These are phyloP conservation scores for Lindgomyces ingoldianus DNA, from an alignment of 495 filamentous ascomycete species.

Conservation along the genomic window DNA sequence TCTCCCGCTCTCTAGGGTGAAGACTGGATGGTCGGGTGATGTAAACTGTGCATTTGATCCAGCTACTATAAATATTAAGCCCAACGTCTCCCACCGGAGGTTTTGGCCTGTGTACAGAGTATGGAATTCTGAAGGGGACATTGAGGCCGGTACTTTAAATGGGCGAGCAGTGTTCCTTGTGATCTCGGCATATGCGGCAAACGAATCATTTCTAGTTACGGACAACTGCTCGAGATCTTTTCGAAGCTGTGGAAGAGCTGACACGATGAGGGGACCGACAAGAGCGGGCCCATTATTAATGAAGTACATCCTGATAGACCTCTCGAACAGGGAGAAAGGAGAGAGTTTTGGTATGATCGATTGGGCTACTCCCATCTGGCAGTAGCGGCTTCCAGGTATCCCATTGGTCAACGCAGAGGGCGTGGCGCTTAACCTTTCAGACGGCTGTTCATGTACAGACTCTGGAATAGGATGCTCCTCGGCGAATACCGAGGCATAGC, in stretches of 20 bases:
- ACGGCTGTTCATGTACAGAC: constrained; percentile 21
- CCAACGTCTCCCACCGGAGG: constrained; percentile 33
- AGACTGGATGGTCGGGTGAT: constrained; percentile 29
- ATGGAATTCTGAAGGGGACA: constrained; percentile 22
- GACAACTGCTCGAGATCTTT: constrained; percentile 24
- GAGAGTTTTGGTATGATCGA: constrained; percentile 18
- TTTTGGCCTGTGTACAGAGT: constrained; percentile 33
- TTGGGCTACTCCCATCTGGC: constrained; percentile 13
- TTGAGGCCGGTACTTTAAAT: constrained; percentile 24
- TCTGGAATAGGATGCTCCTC: constrained; percentile 25
- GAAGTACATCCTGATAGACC: constrained; percentile 20
- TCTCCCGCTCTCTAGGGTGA: constrained; percentile 16
- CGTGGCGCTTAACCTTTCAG: constrained; percentile 2
- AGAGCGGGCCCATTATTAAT: constrained; percentile 19
- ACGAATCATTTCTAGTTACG: not conserved
- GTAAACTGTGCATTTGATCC: constrained; percentile 27
- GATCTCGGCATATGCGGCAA: constrained; percentile 16
- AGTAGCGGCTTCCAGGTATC: constrained; percentile 11
- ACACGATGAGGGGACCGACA: constrained; percentile 22
- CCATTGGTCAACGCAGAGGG: constrained; percentile 2
- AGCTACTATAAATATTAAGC: constrained; percentile 22
- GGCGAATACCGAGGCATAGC: constrained; percentile 32
- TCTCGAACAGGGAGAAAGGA: constrained; percentile 27
- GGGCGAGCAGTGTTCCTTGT: constrained; percentile 23
- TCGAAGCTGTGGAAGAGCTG: constrained; percentile 22